These are phyloP conservation scores for Saccharum officinarum DNA, from an alignment of 176 grass and related monocot genomes.

Conservation along the genomic window DNA sequence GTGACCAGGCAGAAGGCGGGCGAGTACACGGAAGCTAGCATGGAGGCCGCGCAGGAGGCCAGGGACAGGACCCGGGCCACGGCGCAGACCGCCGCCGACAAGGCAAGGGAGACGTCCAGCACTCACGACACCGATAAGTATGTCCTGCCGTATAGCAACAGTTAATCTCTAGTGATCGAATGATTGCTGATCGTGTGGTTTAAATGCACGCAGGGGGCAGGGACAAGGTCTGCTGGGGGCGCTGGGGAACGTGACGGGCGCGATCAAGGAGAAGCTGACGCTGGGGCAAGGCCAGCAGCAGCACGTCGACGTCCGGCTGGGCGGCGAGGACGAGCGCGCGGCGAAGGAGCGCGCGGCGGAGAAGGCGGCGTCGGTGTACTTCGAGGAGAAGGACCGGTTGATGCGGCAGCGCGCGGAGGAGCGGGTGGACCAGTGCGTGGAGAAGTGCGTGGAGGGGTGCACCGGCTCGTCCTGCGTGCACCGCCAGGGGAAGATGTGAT, in stretches of 20 bases:
- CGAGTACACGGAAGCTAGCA: slow-evolving; percentile 16
- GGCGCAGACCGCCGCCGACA: slow-evolving; percentile 51
- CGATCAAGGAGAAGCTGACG: slow-evolving; percentile 73
- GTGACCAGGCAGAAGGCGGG: slow-evolving; percentile 41
- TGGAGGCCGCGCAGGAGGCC: slow-evolving; percentile 33
- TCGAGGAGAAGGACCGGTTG: slow-evolving; percentile 53
- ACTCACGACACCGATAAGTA: slow-evolving; percentile 36
- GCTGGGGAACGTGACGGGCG: slow-evolving; percentile 67
- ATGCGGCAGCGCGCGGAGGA: slow-evolving; percentile 26
- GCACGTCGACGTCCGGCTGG: slow-evolving; percentile 9
- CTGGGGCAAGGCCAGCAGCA: slow-evolving; percentile 10
- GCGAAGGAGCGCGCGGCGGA: slow-evolving; percentile 54
- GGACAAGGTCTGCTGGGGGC: slow-evolving; percentile 40
- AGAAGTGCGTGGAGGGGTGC: slow-evolving; percentile 49
- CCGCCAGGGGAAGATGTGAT: slow-evolving; percentile 57
- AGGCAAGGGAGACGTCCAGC: slow-evolving; percentile 28
- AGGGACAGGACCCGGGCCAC: slow-evolving; percentile 27
- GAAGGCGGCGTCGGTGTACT: slow-evolving; percentile 53
- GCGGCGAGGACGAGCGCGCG: slow-evolving; percentile 23
- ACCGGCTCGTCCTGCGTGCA: slow-evolving; percentile 32
- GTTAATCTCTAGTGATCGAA: background rate
- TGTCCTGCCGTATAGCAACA: too few species aligned
- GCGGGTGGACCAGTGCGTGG: slow-evolving; percentile 35
- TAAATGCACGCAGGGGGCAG: slow-evolving; percentile 2
- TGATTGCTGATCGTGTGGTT: background rate